phyloP scores from a whole-genome alignment of 495 filamentous ascomycete genomes.

The Trichodelitschia bisporula region DNA sequence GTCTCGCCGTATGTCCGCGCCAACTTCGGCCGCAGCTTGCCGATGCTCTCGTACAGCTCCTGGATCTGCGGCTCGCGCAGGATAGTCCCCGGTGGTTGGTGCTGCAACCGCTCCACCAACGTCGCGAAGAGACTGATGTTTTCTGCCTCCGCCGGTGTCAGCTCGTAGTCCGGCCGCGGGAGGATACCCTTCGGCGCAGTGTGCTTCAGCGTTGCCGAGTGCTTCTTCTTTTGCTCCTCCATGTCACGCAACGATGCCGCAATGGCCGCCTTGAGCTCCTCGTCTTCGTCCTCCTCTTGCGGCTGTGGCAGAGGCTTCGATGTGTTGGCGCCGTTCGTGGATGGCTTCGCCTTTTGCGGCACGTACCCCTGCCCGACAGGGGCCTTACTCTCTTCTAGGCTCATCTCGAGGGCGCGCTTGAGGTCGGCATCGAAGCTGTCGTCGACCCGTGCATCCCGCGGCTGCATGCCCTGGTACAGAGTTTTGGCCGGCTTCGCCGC shows the following conservation, averaged over 20 bases:
- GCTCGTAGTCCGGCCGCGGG: conserved; percentile 76
- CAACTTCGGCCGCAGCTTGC: conserved; percentile 71
- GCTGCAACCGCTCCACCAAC: conserved; percentile 80
- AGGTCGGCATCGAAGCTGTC: conserved; percentile 90
- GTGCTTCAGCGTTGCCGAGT: conserved; percentile 57
- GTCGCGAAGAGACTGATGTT: conserved; percentile 95
- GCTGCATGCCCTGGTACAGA: conserved; percentile 49
- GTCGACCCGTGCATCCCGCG: conserved; percentile 57
- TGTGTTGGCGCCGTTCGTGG: conserved; percentile 4
- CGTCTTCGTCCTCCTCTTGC: conserved; percentile 56
- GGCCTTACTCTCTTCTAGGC: conserved; percentile 69
- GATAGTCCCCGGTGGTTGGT: conserved; percentile 86
- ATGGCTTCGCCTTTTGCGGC: conserved; percentile 27
- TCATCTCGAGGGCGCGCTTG: conserved; percentile 84
- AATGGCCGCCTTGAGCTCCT: conserved; percentile 86
- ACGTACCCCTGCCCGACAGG: conserved; percentile 34
- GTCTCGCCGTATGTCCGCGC: conserved; percentile 94
- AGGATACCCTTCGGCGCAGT: conserved; percentile 8
- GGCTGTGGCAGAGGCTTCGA: conserved; percentile 13
- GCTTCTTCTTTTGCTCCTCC: conserved; percentile 89
- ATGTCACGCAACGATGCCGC: conserved; percentile 91
- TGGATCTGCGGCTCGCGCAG: conserved; percentile 91
- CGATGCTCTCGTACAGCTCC: conserved; percentile 92
- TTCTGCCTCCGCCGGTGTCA: conserved; percentile 81
- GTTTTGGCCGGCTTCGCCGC: conserved; percentile 25